A percentile compares a stretch with the other conserved stretches of the same genome.
Evolutionary conservation across 352 stramenopile genomes (phyloP).

Genomic region (Phytophthora pisi): DNA sequence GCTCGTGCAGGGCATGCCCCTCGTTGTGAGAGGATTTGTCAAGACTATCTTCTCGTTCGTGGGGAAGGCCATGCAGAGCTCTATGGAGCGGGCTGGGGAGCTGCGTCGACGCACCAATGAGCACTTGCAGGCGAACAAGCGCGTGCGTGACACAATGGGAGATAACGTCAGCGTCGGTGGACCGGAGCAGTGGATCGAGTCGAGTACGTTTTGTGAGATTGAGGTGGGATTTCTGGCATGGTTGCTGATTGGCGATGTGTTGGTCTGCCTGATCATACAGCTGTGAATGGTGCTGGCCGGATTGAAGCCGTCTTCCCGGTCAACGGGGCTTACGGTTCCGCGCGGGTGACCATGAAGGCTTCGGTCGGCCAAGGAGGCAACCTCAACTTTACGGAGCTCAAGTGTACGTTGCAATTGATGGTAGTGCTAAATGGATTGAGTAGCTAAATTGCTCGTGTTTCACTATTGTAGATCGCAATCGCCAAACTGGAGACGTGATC

Average conservation of each 20-base stretch:
- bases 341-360: slow-evolving; percentile 64
- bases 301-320: slow-evolving; percentile 76
- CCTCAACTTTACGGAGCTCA: slow-evolving; percentile 62
- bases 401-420: slow-evolving; percentile 50
- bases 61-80: slow-evolving; percentile 62
- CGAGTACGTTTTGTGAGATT: slow-evolving; percentile 41
- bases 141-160: slow-evolving; percentile 59
- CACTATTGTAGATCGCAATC: slow-evolving; percentile 51
- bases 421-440: neutral
- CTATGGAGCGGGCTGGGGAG: slow-evolving; percentile 65
- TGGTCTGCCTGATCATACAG: slow-evolving; percentile 25
- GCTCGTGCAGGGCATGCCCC: slow-evolving; percentile 60
- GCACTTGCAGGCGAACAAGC: slow-evolving; percentile 53
- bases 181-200: slow-evolving; percentile 77
- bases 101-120: slow-evolving; percentile 60
- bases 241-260: neutral
- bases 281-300: slow-evolving; percentile 65
- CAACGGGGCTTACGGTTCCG: slow-evolving; percentile 38
- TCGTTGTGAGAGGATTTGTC: slow-evolving; percentile 63
- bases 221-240: neutral
- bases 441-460: slow-evolving; percentile 8
- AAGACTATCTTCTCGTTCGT: slow-evolving; percentile 76
- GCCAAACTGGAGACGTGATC: slow-evolving; percentile 61
- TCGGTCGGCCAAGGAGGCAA: slow-evolving; percentile 42
- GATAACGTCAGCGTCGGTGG: slow-evolving; percentile 52